Evolutionary conservation across 2,329 filamentous ascomycete genomes (phyloP), one percentile per base, ranked within the genome.

Genomic region (Davidsoniella australis): DNA sequence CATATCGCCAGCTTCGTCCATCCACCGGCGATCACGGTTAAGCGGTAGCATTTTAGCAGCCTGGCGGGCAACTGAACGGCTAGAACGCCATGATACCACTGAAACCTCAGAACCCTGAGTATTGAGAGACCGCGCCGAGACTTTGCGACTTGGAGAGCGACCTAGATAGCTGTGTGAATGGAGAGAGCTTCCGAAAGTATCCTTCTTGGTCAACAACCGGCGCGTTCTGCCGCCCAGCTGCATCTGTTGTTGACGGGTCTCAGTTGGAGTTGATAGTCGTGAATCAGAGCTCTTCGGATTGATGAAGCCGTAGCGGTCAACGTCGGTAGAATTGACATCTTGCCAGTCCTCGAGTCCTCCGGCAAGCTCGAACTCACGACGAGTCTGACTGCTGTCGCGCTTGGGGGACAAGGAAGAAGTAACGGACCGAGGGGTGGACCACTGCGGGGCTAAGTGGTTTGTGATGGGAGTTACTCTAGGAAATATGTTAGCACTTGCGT

Each of bases 251-350:
- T 50, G 45, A 14, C 38, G 41, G 2, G 17, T 36, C 49, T 68
- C 66, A 24, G 62, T 63, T 5, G 68, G 62, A 2, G 66, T 67
- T 53, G 61, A 64, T 20, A 64, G 60, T 29, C 66, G 64, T 17
- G 70, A 66, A 6, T 60, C 60, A 3, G 48, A 40, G 33, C 41
- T 47, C n/a, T 45, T 51, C 14, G 65, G 65, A 36, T 65, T 66
- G 57, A 82, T 82, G 63, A 82, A 82, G 53, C 78, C 78, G 58
- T 81, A 82, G 58, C 78, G 71, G 63, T 82, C 78, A 54, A 82
- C 73, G 59, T 77, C 72, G 45, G 65, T 67, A 29, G 70, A 74
- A 48, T 76, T 65, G 2, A 82, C 64, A 55, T 81, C 74, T 57
- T 80, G 73, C 77, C 76, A 82, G 57, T 82, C 77, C 59, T 82